Evolutionary conservation across 257 asterid genomes (phyloP), one percentile per base, ranked within the genome.

Genomic region (Knoxia roxburghii): DNA sequence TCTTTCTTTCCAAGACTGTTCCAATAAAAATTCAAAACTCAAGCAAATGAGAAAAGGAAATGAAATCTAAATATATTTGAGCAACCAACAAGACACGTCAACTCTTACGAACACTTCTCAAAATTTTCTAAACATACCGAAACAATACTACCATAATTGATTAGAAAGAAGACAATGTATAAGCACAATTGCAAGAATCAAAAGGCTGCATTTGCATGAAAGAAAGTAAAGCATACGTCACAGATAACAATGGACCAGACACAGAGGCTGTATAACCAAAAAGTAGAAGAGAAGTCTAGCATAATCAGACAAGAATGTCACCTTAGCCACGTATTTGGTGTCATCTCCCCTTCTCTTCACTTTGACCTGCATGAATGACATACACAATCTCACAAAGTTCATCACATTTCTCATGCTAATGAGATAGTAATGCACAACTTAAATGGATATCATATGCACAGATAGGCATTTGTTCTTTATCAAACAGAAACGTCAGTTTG

Each of bases 261-360:
- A 40, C 29, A 37, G 60, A 54, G 7, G 35, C 50, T 51, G 35
- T 26, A 26, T 20, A 52, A 18, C 39, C 63, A 39, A 24, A 63
- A 33, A n/a, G 2, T 27, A 6, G 17, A 27, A 62, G 33, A 55
- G 50, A 18, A 43, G 26, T 6, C 54, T 60, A 52, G 29, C 61
- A 53, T 17, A 18, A 6, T 15, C 3, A 26, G 29, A 29, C 57
- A n/a, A 46, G 5, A 79, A 68, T 64, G 71, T 65, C 84, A 90
- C 97, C 97, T 87, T 87, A 70, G 97, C 97, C 76, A 81, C 95
- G 79, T 86, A 90, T 73, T 90, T 90, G 52, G 86, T 90, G 72
- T 87, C 95, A 72, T 90, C 95, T 32, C 97, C 97, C 81, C 95
- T 78, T 81, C 88, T 84, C 80, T 90, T 90, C 53, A 90, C 95